A percentile compares a stretch with the other conserved stretches of the same genome.
Evolutionary conservation across 139 green algal species (phyloP).

Genomic region (Pseudopediastrum boryanum): DNA sequence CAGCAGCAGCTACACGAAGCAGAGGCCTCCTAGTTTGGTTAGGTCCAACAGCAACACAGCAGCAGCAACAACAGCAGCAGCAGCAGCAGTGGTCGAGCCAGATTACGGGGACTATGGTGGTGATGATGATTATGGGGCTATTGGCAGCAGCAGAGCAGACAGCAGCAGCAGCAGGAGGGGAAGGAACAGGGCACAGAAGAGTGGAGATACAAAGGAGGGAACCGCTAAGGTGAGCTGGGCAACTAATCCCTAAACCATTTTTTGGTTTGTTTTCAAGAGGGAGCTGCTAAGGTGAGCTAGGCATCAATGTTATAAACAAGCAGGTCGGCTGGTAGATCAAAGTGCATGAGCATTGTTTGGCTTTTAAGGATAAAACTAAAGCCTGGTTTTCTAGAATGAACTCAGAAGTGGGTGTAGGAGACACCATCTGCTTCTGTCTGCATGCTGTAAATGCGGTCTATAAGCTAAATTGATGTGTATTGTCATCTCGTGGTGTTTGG

Average conservation of each 20-base stretch:
- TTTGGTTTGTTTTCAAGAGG: neutral
- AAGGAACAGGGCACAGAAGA: neutral
- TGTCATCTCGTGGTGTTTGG: no score
- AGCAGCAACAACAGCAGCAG: neutral
- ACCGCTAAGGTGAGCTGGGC: neutral
- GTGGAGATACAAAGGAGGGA: neutral
- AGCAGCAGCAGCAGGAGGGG: neutral
- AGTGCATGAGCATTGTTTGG: no score
- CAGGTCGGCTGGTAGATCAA: no score
- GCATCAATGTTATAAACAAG: no score
- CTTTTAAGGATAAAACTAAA: no score
- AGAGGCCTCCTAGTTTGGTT: neutral
- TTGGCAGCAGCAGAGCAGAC: no score
- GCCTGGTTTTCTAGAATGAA: no score
- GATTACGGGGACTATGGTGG: slow-evolving; percentile 22
- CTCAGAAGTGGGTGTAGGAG: no score
- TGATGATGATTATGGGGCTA: slow-evolving; percentile 16
- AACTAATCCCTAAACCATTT: neutral
- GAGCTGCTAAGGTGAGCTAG: no score
- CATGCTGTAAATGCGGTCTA: no score
- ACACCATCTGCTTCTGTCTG: no score
- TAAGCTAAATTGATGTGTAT: no score
- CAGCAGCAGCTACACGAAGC: slow-evolving; percentile 2
- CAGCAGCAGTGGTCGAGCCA: slow-evolving; percentile 4
- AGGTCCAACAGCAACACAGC: neutral